Evolutionary conservation across 768 basidiomycete species (phyloP), one percentile per base, ranked within the genome.

Genomic region (Tylopilus balloui): DNA sequence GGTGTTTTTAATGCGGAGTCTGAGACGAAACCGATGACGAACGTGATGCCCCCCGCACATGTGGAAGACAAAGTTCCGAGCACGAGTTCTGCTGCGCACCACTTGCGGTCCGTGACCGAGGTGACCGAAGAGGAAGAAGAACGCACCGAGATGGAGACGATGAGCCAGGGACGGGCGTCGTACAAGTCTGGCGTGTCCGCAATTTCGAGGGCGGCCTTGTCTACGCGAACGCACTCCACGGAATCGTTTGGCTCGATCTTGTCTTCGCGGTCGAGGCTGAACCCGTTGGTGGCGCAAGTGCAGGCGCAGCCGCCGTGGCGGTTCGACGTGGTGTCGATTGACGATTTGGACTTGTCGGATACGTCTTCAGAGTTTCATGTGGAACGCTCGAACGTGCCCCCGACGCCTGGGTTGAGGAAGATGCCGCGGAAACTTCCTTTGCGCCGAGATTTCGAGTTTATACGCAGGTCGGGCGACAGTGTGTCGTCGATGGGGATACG

Each of bases 401-500:
- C 68, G 1, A 78, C 76, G 0, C 74, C 78, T 8, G 83, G 81
- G n/a, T 64, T 84, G 46, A 73, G 78, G 41, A 79, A 76, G 53
- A 69, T 69, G 1, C 70, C 73, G 7, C 76, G 81, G 21, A 80
- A 80, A 54, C 69, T 92, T 20, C 90, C 90, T 0, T 73, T 81
- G 38, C 79, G 88, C 6, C 80, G 86, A 20, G 87, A 91, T 51
- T 89, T 92, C 51, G 86, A 90, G 64, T 89, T 91, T 55, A 78
- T 89, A 24, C 75, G 82, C 6, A 71, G 81, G n/a, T 82, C 85
- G 6, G 77, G 81, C 37, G 75, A 72, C 45, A 84, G 78, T 31
- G 86, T 88, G 21, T 90, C 88, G 2, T 92, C 90, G 27, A 81
- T 90, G 79, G 86, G 85, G 5, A 78, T 88, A 38, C 73, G 77